Evolutionary conservation across 441 rosid genomes (phyloP).

Genomic region (Mallotus japonicus): DNA sequence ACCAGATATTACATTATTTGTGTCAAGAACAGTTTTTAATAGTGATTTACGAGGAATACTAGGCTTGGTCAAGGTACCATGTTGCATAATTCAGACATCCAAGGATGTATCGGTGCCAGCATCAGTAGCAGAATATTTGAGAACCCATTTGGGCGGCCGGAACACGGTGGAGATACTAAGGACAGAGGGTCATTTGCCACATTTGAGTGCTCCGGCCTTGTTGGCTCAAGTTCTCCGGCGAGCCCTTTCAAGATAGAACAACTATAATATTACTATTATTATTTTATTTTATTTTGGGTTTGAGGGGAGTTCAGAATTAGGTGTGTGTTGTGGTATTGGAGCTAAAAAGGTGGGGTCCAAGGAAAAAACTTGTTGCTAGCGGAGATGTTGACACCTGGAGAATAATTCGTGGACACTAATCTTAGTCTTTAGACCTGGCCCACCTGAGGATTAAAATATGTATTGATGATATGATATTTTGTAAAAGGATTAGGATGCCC

Average conservation of each 20-base stretch:
- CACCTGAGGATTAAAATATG: background rate
- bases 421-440: slow-evolving; percentile 1
- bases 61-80: slow-evolving; percentile 61
- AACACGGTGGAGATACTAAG: slow-evolving; percentile 71
- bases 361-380: background rate
- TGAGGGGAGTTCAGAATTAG: slow-evolving; percentile 18
- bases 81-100: slow-evolving; percentile 76
- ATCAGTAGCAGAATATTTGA: slow-evolving; percentile 69
- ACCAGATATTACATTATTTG: slow-evolving; percentile 83
- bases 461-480: background rate
- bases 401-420: slow-evolving; percentile 39
- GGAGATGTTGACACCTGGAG: slow-evolving; percentile 31
- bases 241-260: slow-evolving; percentile 38
- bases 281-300: too few relatives aligned
- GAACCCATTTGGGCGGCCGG: slow-evolving; percentile 56
- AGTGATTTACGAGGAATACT: slow-evolving; percentile 71
- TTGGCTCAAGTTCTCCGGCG: slow-evolving; percentile 68
- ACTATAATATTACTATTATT: too few relatives aligned
- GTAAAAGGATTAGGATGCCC: slow-evolving; percentile 25
- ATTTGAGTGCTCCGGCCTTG: slow-evolving; percentile 79
- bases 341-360: slow-evolving; percentile 23
- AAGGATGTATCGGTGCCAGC: slow-evolving; percentile 87
- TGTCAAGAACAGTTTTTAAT: slow-evolving; percentile 65
- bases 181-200: slow-evolving; percentile 91
- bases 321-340: slow-evolving; percentile 21